Evolutionary conservation across 352 stramenopile genomes (phyloP), one percentile per base, ranked within the genome.

Genomic region (Phytophthora agathidicida): DNA sequence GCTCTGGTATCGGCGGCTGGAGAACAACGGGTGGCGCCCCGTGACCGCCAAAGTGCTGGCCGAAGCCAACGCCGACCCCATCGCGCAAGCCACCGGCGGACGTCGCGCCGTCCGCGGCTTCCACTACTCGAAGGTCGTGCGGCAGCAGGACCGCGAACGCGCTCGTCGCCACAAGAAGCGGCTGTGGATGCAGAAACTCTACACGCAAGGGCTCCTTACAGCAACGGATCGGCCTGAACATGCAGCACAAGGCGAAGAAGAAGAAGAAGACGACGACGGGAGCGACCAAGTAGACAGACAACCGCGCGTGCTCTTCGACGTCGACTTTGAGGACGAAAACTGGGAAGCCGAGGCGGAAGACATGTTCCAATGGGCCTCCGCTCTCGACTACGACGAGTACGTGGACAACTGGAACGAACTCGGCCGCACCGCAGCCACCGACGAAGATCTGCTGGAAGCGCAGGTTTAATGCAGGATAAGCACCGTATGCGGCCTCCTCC

Each of bases 11-110:
- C 63, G 75, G 26, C 82, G 91, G 10, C 72, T 92, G 14, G 91
- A 98, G 53, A 93, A 96, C 73, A 97, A 97, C 35, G 87, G 88
- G 5, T 98, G 91, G 91, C 85, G 91, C 4, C 83, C 85, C 2
- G 89, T 98, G 61, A 95, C 87, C 0, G 80, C 84, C 41, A 93
- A 94, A 56, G 81, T 90, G 23, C 49, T 93, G 20, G 58, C 77
- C 1, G 81, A 89, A 39, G 75, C 84, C 7, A 77, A 68, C 31
- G 74, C 73, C 23, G 83, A 91, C 41, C 77, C 81, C 26, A 71
- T 91, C 14, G 59, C 75, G 3, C 49, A 80, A 39, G 79, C 71
- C 16, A 91, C 83, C 3, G 53, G 60, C 4, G 70, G 68, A 26
- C 77, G 72, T 32, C 49, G 44, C 16, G 10, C 39, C 1, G 42